Evolutionary conservation across 805 yeast genomes (phyloP).

Genomic region (Metschnikowia cubensis): DNA sequence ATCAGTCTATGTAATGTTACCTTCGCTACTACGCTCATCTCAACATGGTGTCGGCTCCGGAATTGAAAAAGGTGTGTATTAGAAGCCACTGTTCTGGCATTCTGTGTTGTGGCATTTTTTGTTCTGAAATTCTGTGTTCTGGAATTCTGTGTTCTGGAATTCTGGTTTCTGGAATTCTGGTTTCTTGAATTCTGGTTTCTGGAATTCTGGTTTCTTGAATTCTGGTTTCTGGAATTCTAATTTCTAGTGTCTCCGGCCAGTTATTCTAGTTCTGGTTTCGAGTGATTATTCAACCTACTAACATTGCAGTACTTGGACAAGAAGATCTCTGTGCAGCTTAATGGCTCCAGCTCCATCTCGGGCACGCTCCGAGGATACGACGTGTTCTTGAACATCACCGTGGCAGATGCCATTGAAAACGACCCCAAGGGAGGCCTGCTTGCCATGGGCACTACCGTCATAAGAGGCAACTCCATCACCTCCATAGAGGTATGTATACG

Average conservation of each 20-base stretch:
- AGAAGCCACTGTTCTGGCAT: too few relatives aligned
- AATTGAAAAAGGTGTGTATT: slow-evolving; percentile 52
- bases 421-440: slow-evolving; percentile 45
- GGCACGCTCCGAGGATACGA: slow-evolving; percentile 88
- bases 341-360: slow-evolving; percentile 72
- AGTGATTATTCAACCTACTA: slow-evolving; percentile 14
- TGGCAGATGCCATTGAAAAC: slow-evolving; percentile 69
- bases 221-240: too few relatives aligned
- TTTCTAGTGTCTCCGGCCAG: too few relatives aligned
- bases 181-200: too few relatives aligned
- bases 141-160: too few relatives aligned
- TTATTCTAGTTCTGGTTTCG: too few relatives aligned
- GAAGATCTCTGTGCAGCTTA: slow-evolving; percentile 66
- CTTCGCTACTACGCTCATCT: neutral
- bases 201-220: too few relatives aligned
- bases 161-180: too few relatives aligned
- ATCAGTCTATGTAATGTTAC: neutral
- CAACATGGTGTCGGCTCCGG: slow-evolving; percentile 59
- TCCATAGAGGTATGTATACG: slow-evolving; percentile 55
- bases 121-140: too few relatives aligned
- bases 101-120: too few relatives aligned
- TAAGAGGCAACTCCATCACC: slow-evolving; percentile 76
- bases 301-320: slow-evolving; percentile 67
- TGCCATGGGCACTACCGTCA: slow-evolving; percentile 64
- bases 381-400: slow-evolving; percentile 66